These are phyloP conservation scores for Volvox reticuliferus DNA, from an alignment of 139 green algal species.

Conservation along the genomic window DNA sequence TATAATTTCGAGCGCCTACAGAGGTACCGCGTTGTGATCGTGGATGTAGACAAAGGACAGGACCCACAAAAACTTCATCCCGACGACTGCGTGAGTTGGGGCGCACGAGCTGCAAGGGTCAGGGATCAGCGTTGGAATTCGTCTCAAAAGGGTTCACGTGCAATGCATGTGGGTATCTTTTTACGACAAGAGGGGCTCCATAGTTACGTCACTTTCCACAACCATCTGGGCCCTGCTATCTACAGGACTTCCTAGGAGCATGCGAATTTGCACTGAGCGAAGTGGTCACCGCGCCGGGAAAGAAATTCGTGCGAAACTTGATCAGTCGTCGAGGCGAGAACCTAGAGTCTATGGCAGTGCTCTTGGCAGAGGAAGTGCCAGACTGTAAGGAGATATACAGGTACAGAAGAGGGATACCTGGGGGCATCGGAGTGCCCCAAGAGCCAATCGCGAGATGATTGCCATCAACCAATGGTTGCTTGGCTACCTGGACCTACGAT, in stretches of 20 bases:
- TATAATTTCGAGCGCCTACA: conserved; percentile 66
- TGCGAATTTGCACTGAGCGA: conserved; percentile 44
- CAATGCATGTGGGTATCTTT: too few species aligned
- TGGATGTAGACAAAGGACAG: conserved; percentile 56
- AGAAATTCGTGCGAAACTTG: not conserved
- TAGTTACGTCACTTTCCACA: too few species aligned
- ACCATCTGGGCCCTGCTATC: too few species aligned
- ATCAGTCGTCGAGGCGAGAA: not conserved
- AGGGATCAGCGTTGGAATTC: not conserved
- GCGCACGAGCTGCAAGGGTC: not conserved
- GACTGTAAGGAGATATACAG: conserved; percentile 35
- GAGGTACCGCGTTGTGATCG: conserved; percentile 47
- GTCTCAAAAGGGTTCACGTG: not conserved
- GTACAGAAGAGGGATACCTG: not conserved
- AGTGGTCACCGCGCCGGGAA: not conserved
- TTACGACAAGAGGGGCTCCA: too few species aligned
- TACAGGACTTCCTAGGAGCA: conserved; percentile 59
- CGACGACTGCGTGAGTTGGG: conserved; percentile 16
- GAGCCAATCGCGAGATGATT: too few species aligned
- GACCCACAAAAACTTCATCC: conserved; percentile 46
- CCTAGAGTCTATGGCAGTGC: not conserved
- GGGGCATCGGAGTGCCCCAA: too few species aligned
- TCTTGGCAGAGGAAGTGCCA: conserved; percentile 15
- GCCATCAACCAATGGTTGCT: too few species aligned
- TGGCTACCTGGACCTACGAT: too few species aligned